Evolutionary conservation across 768 basidiomycete genomes (phyloP), one percentile per base, ranked within the genome.

Genomic region (Mycena amicta): DNA sequence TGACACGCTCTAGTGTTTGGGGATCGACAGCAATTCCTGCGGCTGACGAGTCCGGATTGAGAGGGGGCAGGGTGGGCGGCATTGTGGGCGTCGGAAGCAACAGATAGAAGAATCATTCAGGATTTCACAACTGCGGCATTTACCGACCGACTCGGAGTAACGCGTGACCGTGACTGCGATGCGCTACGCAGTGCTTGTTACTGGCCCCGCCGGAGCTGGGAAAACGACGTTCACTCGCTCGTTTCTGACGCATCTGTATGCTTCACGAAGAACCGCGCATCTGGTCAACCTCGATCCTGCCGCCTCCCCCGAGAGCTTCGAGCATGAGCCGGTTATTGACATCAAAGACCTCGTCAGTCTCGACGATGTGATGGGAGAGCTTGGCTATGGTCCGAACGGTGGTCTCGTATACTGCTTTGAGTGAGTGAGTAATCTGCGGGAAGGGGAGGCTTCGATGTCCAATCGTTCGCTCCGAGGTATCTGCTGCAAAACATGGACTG

Each of bases 321-420:
- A 98, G 73, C 89, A 94, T 70, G 88, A 90, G 59, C 97, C 97
- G 1, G 83, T 83, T 15, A 90, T 99, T 61, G 96, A 99, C 76
- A 98, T 99, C 73, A 85, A 87, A 56, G 92, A 98, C 67, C 81
- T 99, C 51, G 86, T 99, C 67, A 91, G 88, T 56, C 75, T 99
- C 52, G 86, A 97, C 59, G 97, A 99, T 75, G 94, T 95, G 62
- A 98, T 98, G 97, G 81, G 80, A 25, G 97, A 99, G 75, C 81
- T 97, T 63, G 89, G 87, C 37, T 94, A 94, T 74, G 97, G 97
- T 2, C 97, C 97, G 0, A 99, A 99, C 67, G 97, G 97, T 11
- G 97, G 95, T 3, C 79, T 99, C 52, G 86, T 99, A 56, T 98
- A 98, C 71, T 98, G 97, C 77, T 99, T 99, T 74, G 97, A 99